Percentiles rank a stretch among this genome's conserved stretches.
Evolutionary conservation across 139 green algal genomes (phyloP).

Genomic region (Diplosphaera chodatii): DNA sequence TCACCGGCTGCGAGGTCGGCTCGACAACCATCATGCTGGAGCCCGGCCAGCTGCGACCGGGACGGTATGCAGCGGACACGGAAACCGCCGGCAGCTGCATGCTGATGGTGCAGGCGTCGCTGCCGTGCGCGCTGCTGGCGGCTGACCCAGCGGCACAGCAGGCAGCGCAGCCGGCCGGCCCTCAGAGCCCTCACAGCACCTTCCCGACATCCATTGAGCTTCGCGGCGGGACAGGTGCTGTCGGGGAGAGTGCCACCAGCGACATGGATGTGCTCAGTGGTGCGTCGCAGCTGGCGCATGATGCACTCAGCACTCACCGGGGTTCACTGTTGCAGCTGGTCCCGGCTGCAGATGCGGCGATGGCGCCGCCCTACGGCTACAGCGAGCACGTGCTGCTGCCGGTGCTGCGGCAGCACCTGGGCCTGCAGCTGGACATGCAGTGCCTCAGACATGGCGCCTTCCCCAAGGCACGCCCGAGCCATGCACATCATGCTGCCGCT

Average conservation of each 20-base stretch:
- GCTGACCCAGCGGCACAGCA: too few relatives aligned
- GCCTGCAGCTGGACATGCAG: constrained; percentile 29
- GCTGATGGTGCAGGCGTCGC: constrained; percentile 41
- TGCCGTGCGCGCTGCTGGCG: constrained; percentile 7
- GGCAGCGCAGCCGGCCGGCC: constrained; percentile 32
- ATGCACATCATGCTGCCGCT: not conserved
- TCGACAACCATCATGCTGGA: constrained; percentile 35
- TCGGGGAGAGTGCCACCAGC: too few relatives aligned
- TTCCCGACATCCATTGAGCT: constrained; percentile 38
- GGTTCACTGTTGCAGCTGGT: too few relatives aligned
- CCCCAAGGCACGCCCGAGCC: constrained; percentile 19
- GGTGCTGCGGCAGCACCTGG: constrained; percentile 38
- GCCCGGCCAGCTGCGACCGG: constrained; percentile 22
- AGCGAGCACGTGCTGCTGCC: constrained; percentile 65
- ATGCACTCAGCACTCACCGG: too few relatives aligned
- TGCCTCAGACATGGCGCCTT: constrained; percentile 64
- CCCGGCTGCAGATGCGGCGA: constrained; percentile 66
- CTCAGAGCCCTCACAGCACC: constrained; percentile 38
- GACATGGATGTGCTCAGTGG: too few relatives aligned
- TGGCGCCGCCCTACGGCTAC: constrained; percentile 71
- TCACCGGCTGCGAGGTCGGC: constrained; percentile 28
- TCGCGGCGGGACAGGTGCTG: constrained; percentile 66
- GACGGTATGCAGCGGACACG: constrained; percentile 49
- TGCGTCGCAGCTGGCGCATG: too few relatives aligned
- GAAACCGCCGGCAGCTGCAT: constrained; percentile 69